Evolutionary conservation across 1,284 basidiomycete species (phyloP).

Genomic region (Phlebopus sp.): DNA sequence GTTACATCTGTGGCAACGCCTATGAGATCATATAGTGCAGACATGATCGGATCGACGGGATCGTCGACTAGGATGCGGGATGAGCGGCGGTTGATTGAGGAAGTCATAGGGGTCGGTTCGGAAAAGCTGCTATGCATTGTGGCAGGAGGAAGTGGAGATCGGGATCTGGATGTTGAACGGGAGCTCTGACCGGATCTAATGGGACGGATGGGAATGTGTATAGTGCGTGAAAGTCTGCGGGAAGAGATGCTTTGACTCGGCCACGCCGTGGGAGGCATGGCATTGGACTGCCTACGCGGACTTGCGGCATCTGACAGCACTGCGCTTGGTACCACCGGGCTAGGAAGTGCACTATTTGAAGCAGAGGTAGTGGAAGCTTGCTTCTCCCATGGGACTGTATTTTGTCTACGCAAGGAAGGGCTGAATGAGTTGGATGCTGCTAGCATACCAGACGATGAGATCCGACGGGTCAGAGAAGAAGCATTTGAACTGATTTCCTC

Average conservation of each 20-base stretch:
- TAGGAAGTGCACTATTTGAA: slow-evolving; percentile 40
- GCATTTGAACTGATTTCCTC: slow-evolving; percentile 39
- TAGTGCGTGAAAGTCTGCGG: slow-evolving; percentile 75
- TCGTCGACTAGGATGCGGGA: slow-evolving; percentile 74
- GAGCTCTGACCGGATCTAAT: slow-evolving; percentile 79
- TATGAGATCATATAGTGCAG: slow-evolving; percentile 89
- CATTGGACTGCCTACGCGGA: slow-evolving; percentile 57
- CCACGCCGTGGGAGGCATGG: slow-evolving; percentile 54
- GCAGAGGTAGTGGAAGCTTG: slow-evolving; percentile 51
- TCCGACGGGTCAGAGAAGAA: slow-evolving; percentile 51
- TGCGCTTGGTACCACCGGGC: slow-evolving; percentile 52
- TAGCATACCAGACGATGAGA: slow-evolving; percentile 53
- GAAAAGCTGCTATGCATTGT: slow-evolving; percentile 61
- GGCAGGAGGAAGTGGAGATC: slow-evolving; percentile 87
- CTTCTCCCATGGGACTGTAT: slow-evolving; percentile 63
- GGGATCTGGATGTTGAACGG: slow-evolving; percentile 93
- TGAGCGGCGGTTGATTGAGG: slow-evolving; percentile 63
- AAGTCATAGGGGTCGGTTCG: slow-evolving; percentile 49
- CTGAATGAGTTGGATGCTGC: slow-evolving; percentile 60
- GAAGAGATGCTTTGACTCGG: slow-evolving; percentile 53
- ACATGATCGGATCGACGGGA: slow-evolving; percentile 87
- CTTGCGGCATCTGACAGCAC: slow-evolving; percentile 60
- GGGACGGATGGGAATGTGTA: slow-evolving; percentile 70
- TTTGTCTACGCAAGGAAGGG: slow-evolving; percentile 67
- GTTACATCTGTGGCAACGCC: slow-evolving; percentile 92